phyloP scores from a whole-genome alignment of 2,329 filamentous ascomycete genomes.

The Sarocladium oryzae region DNA sequence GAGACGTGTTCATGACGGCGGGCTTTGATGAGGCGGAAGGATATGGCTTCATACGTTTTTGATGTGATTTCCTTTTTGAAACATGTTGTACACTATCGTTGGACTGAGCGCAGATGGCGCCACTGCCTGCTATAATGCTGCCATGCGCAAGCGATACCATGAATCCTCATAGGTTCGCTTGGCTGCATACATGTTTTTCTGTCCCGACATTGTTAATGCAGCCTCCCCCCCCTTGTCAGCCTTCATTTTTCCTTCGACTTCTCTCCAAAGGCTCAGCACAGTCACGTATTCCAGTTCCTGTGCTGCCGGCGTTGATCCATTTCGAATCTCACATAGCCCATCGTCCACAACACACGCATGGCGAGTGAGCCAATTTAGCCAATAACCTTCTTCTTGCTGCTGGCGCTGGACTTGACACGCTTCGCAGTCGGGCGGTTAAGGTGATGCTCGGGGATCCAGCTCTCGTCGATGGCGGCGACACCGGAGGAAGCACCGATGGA shows the following conservation, averaged over 20 bases:
- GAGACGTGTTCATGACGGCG: too few species aligned
- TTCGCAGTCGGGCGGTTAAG: slow-evolving; percentile 75
- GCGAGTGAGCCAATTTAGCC: too few species aligned
- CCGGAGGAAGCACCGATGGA: slow-evolving; percentile 57
- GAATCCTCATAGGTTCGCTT: background rate
- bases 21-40: too few species aligned
- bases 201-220: too few species aligned
- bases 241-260: too few species aligned
- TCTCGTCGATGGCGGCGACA: slow-evolving; percentile 53
- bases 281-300: too few species aligned
- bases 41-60: background rate
- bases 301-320: too few species aligned
- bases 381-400: slow-evolving; percentile 30
- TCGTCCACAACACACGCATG: too few species aligned
- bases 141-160: background rate
- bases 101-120: background rate
- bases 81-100: background rate
- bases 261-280: too few species aligned
- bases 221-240: too few species aligned
- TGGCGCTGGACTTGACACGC: slow-evolving; percentile 55
- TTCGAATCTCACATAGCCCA: too few species aligned
- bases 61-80: background rate
- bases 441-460: slow-evolving; percentile 88
- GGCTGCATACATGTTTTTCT: background rate
- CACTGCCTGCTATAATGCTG: background rate